Evolutionary conservation across 2,329 filamentous ascomycete species (phyloP).

Genomic region (Pezicula carpinea): DNA sequence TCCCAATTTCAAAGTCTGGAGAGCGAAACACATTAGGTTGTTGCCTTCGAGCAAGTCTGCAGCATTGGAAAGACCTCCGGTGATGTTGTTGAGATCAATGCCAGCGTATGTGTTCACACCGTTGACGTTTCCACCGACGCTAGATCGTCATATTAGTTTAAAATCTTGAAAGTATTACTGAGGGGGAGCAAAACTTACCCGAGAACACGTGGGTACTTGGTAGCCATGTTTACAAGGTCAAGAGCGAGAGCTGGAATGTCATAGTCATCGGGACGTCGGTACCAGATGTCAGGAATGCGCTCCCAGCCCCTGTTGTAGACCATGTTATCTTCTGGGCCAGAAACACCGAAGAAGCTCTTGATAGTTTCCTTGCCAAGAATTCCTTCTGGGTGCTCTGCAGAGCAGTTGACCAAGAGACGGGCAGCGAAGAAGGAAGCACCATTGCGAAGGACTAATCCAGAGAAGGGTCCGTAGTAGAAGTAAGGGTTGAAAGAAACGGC

Average conservation of each 20-base stretch:
- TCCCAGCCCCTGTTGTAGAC: slow-evolving; percentile 3
- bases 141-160: no score
- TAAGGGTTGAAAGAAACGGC: slow-evolving; percentile 25
- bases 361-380: slow-evolving; percentile 21
- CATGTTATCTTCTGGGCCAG: slow-evolving; percentile 5
- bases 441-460: slow-evolving; percentile 19
- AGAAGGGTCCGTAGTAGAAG: slow-evolving; percentile 26
- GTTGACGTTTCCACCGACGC: slow-evolving; percentile 46
- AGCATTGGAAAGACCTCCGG: slow-evolving; percentile 39
- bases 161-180: no score
- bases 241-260: neutral
- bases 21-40: slow-evolving; percentile 40
- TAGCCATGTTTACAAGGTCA: neutral
- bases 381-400: slow-evolving; percentile 20
- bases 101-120: slow-evolving; percentile 45
- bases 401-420: slow-evolving; percentile 22
- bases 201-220: neutral
- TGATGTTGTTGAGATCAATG: slow-evolving; percentile 36
- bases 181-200: neutral
- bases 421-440: slow-evolving; percentile 20
- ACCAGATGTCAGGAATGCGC: neutral
- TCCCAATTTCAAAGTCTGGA: slow-evolving; percentile 33
- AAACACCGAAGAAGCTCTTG: slow-evolving; percentile 6
- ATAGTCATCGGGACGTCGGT: neutral
- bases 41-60: slow-evolving; percentile 40